Evolutionary conservation across 1,284 basidiomycete genomes (phyloP), one percentile per base, ranked within the genome.

Genomic region (Anthracocystis walkeri): DNA sequence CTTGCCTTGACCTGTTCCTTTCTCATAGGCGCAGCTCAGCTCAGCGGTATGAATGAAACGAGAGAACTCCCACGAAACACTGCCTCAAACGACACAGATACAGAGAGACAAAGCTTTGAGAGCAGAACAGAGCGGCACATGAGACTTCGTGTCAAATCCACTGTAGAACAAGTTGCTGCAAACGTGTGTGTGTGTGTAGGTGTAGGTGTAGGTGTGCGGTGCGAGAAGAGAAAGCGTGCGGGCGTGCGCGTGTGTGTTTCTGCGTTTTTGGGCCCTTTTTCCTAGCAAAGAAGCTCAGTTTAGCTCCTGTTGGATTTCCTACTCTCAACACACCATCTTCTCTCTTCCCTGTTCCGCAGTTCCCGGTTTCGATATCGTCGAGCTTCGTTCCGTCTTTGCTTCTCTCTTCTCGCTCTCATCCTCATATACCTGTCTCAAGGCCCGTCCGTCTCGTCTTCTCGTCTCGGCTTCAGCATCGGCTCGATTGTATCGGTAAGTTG

Each of bases 401-500:
- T 57, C 44, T 58, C 46, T 29, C 54, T 56, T 65, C 62, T 58
- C 52, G 53, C 61, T 63, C 55, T 60, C 53, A 64, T 55, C 57
- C 38, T 68, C 65, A 54, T 60, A 51, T 50, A 59, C 33, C 45
- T 21, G 51, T 70, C 68, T 70, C 71, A 56, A 56, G 66, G 65
- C 58, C 55, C 70, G 61, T 62, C 67, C 66, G 61, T 67, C 63
- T 70, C 72, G 67, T 75, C 64, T 64, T 61, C 62, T 70, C 64
- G 73, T 71, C 73, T 65, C 67, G 60, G 67, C 44, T 63, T 57
- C 66, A 70, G 67, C 62, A 70, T 63, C 51, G 64, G 67, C 66
- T 75, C 67, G 73, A 70, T 75, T 75, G 73, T 75, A 75, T 75
- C 73, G 73, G 73, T 75, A 67, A 75, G 73, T 75, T 2, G 45